Evolutionary conservation across 2,329 filamentous ascomycete species (phyloP).

Genomic region (Alternaria conjuncta): DNA sequence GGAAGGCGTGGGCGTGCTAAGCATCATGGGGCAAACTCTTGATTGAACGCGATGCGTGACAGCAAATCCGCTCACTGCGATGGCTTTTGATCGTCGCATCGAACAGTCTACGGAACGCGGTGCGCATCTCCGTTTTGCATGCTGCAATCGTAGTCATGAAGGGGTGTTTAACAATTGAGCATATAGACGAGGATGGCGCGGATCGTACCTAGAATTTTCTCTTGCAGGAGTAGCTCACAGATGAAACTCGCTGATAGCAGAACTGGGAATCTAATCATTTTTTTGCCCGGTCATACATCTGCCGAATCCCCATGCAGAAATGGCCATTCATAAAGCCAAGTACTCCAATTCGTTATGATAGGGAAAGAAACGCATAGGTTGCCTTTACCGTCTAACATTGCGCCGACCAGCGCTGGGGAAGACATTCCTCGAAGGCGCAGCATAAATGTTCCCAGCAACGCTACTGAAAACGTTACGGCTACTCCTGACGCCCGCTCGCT

Average conservation of each 20-base stretch:
- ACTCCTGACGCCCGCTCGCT: constrained; percentile 33
- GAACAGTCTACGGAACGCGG: neutral
- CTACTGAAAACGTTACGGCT: constrained; percentile 19
- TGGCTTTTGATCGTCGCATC: neutral
- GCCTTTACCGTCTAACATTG: constrained; percentile 25
- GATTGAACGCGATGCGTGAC: constrained; percentile 1
- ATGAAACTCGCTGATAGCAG: neutral
- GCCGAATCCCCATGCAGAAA: neutral
- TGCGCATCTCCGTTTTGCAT: neutral
- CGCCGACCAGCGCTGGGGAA: constrained; percentile 23
- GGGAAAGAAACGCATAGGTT: neutral
- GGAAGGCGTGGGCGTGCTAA: constrained; percentile 9
- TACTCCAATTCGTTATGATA: neutral
- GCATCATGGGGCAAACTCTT: constrained; percentile 6
- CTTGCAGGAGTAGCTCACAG: neutral
- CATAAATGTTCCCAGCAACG: neutral
- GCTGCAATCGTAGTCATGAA: neutral
- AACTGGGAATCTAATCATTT: neutral
- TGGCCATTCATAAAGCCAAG: neutral
- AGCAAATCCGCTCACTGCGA: neutral
- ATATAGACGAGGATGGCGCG: neutral
- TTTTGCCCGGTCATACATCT: neutral
- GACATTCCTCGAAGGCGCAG: constrained; percentile 6
- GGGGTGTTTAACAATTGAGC: neutral
- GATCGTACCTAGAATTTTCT: neutral